These are phyloP conservation scores for Neoboletus brunneissimus DNA, from an alignment of 768 basidiomycete genomes.

Conservation along the genomic window DNA sequence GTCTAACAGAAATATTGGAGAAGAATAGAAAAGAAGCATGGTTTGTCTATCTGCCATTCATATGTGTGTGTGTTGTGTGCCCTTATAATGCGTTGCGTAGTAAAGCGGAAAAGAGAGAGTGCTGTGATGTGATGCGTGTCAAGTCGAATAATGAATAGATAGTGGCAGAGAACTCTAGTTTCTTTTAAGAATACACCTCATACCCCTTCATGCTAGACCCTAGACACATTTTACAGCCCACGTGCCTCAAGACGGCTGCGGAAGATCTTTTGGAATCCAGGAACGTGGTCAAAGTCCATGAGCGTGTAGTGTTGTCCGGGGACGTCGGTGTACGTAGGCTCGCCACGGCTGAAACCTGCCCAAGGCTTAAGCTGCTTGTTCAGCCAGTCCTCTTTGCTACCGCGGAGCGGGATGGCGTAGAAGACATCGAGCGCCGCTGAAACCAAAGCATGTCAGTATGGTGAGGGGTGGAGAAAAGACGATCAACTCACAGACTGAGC, in stretches of 20 bases:
- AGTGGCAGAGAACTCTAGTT: not conserved
- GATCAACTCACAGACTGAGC: constrained; percentile 27
- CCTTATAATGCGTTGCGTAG: no score
- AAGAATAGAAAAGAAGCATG: not conserved
- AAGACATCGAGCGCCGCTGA: constrained; percentile 24
- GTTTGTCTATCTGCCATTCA: not conserved
- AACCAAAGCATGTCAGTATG: not conserved
- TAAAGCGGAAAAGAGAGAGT: not conserved
- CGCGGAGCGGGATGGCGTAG: constrained; percentile 27
- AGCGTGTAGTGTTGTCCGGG: constrained; percentile 32
- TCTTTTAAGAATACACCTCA: not conserved
- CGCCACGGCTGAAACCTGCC: constrained; percentile 21
- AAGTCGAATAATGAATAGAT: not conserved
- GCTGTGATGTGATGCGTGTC: not conserved
- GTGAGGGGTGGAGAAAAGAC: not conserved
- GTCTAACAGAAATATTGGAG: not conserved
- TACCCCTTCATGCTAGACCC: not conserved
- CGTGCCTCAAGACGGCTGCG: constrained; percentile 25
- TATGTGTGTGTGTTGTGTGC: not conserved
- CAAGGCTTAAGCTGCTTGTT: constrained; percentile 30
- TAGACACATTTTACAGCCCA: constrained; percentile 13
- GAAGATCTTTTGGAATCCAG: constrained; percentile 30
- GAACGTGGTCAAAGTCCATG: constrained; percentile 33
- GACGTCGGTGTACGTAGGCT: constrained; percentile 25
- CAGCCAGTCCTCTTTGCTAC: constrained; percentile 31